These are phyloP conservation scores for Kickxella alabastrina DNA, from an alignment of 192 early-diverging fungal species.

Conservation along the genomic window DNA sequence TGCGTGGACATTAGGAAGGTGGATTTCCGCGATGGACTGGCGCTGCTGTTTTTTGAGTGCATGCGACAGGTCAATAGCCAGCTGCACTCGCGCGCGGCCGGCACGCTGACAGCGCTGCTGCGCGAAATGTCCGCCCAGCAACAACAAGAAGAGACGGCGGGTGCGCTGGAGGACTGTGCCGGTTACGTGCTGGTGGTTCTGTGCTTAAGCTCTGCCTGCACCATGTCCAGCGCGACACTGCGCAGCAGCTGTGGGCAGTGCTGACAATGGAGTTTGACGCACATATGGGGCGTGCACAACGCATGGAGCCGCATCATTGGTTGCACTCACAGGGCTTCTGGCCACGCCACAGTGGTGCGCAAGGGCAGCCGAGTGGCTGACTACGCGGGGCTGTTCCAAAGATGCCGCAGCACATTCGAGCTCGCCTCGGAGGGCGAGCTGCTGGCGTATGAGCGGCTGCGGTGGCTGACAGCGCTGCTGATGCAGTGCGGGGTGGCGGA, in stretches of 20 bases:
- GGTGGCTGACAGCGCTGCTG: conserved; percentile 32
- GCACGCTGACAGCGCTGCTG: conserved; percentile 42
- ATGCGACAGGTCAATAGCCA: conserved; percentile 63
- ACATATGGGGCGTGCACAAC: conserved; percentile 5
- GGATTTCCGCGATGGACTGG: conserved; percentile 68
- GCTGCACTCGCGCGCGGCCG: conserved; percentile 55
- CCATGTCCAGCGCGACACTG: conserved; percentile 17
- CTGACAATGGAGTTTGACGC: conserved; percentile 27
- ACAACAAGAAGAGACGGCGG: conserved; percentile 25
- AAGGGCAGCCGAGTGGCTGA: conserved; percentile 43
- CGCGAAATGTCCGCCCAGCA: conserved; percentile 25
- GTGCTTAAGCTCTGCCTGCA: conserved; percentile 41
- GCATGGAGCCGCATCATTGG: conserved; percentile 10
- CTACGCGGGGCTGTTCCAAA: conserved; percentile 30
- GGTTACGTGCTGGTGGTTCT: conserved; percentile 22
- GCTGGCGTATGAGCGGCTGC: conserved; percentile 20
- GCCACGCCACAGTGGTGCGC: conserved; percentile 27
- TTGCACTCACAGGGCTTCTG: conserved; percentile 18
- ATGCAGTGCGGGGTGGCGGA: conserved; percentile 26
- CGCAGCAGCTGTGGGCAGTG: conserved; percentile 34
- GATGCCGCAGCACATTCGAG: conserved; percentile 27
- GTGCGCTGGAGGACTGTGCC: conserved; percentile 13
- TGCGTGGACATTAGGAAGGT: conserved; percentile 26
- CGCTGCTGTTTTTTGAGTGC: conserved; percentile 78
- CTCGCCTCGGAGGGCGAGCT: background rate